Evolutionary conservation across 345 rosid species (phyloP).

Genomic region (Barbarea vulgaris): DNA sequence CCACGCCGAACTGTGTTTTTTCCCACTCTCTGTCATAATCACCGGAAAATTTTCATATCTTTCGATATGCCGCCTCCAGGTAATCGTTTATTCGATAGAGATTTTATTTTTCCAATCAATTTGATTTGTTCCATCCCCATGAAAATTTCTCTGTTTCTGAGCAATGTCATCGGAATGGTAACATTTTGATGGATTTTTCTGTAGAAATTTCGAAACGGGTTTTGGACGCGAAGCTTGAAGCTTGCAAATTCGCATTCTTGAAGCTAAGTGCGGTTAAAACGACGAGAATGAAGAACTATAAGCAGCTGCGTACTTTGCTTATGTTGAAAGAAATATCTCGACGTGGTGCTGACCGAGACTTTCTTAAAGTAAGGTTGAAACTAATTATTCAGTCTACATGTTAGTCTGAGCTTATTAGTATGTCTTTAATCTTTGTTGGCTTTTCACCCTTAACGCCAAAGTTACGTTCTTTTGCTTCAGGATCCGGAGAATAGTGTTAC

Average conservation of each 20-base stretch:
- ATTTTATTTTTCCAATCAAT: background rate
- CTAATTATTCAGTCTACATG: slow-evolving; percentile 13
- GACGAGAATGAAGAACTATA: slow-evolving; percentile 45
- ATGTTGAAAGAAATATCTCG: slow-evolving; percentile 45
- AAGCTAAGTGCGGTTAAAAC: slow-evolving; percentile 42
- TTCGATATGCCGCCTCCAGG: slow-evolving; percentile 43
- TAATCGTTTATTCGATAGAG: slow-evolving; percentile 6
- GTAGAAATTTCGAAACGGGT: slow-evolving; percentile 47
- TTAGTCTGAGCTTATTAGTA: slow-evolving; percentile 22
- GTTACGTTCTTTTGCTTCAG: slow-evolving; percentile 32
- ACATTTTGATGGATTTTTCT: slow-evolving; percentile 7
- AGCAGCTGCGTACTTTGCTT: slow-evolving; percentile 45
- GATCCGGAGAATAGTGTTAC: slow-evolving; percentile 48
- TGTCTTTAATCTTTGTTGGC: background rate
- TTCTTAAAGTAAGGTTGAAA: slow-evolving; percentile 36
- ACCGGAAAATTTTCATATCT: background rate
- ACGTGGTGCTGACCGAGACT: slow-evolving; percentile 48
- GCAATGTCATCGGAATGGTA: background rate
- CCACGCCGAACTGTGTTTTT: background rate
- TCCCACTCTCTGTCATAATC: background rate
- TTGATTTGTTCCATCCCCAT: background rate
- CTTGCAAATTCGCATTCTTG: slow-evolving; percentile 47
- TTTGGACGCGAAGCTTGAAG: slow-evolving; percentile 44
- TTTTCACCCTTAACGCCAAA: background rate
- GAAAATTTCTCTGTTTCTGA: background rate